Base-by-base conservation (phyloP, 768 basidiomycete genomes). In the Trichaptum fuscoviolaceum region DNA sequence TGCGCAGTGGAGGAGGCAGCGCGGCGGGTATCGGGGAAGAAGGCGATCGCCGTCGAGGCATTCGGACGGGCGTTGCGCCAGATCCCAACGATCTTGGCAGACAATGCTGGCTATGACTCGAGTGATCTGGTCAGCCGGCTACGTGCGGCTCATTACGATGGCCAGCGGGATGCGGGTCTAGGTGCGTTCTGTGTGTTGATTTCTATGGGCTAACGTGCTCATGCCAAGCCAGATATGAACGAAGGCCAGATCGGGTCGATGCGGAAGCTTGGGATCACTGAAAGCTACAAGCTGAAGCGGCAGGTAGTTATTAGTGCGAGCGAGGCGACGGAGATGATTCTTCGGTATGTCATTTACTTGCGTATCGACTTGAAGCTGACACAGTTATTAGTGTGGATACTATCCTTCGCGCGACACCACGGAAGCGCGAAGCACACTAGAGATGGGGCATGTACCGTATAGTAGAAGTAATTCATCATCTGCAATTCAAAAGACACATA, bases 61-160 rank as follows among this genome's bases (percentile, higher is more conserved):
- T 99, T 99, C 71, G 87, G 85, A 2, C 82, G 89, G 26, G 96
- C 97, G 0, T 80, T 99, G 67, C 82, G 96, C 69, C 93, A 95
- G 82, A 97, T 99, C 72, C 97, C 97, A 1, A 97, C 89, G 0
- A 97, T 98, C 72, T 83, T 99, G 30, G 95, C 96, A 10, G 97
- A 99, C 75, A 99, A 99, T 72, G 97, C 96, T 7, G 97, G 97
- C 0, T 96, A 91, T 76, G 97, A 99, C 75, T 96, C 95, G n/a
- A 91, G 92, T 12, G 97, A 99, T 72, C 84, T 99, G 24, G 96
- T 99, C 17, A 82, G 95, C 35, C 87, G 85, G 72, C 82, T 99
- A 36, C 82, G 97, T 65, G 96, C 96, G 0, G 95, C 95, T 10
- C 97, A 99, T 77, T 96, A 92, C 75, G 95, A 95, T 70, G 95